Conservation (phyloP, 495 filamentous ascomycete species). For the Aspergillus conjunctus region DNA sequence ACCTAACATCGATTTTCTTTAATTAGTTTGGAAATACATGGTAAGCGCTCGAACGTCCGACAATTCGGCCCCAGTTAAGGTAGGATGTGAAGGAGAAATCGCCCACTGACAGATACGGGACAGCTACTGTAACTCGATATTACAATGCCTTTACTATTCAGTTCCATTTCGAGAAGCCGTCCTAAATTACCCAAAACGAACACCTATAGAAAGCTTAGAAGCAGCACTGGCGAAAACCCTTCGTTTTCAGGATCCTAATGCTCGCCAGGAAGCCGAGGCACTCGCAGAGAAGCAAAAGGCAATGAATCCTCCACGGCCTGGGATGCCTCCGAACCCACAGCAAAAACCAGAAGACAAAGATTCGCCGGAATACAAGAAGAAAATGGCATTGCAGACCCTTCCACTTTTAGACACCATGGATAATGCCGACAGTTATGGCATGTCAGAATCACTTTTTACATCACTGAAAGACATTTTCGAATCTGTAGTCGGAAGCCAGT, state of each 20-base stretch:
- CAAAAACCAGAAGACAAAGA: constrained; percentile 80
- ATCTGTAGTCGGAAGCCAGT: constrained; percentile 77
- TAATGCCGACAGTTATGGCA: constrained; percentile 78
- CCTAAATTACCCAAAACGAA: constrained; percentile 79
- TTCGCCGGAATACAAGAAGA: constrained; percentile 95
- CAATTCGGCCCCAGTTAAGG: not conserved
- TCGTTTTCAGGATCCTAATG: constrained; percentile 48
- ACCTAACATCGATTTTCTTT: constrained; percentile 25
- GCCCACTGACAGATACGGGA: constrained; percentile 9
- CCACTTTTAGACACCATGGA: constrained; percentile 82
- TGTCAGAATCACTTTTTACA: constrained; percentile 93
- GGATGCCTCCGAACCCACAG: constrained; percentile 53
- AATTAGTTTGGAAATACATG: constrained; percentile 93
- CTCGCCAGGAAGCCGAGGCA: constrained; percentile 46
- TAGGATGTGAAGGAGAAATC: not conserved
- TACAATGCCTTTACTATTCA: constrained; percentile 96
- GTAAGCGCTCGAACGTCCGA: constrained; percentile 51
- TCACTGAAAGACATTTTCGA: constrained; percentile 96
- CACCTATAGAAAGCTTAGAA: constrained; percentile 57
- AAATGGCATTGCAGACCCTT: constrained; percentile 82
- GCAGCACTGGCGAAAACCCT: constrained; percentile 48
- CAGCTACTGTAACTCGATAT: constrained; percentile 96
- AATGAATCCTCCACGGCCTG: constrained; percentile 39
- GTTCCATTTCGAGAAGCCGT: constrained; percentile 94
- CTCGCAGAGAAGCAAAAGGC: constrained; percentile 49